Percentiles rank a stretch among this genome's conserved stretches.
Conservation (phyloP, 768 basidiomycete species). For the Russula emetica region DNA sequence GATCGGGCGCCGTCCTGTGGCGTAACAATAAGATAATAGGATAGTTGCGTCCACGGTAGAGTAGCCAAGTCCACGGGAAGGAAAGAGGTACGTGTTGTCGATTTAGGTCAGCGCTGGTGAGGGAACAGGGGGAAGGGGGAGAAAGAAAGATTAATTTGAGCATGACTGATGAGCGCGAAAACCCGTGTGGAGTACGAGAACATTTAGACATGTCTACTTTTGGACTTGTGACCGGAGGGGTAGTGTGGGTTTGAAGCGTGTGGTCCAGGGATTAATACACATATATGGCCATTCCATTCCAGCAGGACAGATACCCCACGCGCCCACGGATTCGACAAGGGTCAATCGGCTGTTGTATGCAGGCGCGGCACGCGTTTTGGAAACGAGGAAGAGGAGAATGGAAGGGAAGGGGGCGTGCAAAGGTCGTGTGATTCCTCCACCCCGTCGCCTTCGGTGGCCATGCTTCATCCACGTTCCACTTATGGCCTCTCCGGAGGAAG, state of each 20-base stretch:
- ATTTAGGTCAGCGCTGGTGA: background rate
- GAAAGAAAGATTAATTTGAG: background rate
- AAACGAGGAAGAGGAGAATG: background rate
- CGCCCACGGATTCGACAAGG: background rate
- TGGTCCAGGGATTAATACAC: background rate
- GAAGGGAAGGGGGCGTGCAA: background rate
- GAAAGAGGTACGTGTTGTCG: background rate
- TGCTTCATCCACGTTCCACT: conserved; percentile 1
- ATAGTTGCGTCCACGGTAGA: background rate
- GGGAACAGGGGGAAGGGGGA: background rate
- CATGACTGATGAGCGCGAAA: background rate
- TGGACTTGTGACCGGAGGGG: background rate
- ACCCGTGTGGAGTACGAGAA: background rate
- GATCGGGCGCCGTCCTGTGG: background rate
- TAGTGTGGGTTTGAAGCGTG: background rate
- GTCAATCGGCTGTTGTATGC: background rate
- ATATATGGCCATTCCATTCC: background rate
- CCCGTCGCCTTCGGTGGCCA: background rate
- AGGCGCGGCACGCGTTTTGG: background rate
- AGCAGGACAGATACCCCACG: background rate
- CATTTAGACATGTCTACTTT: background rate
- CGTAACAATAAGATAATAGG: background rate
- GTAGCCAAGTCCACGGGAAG: background rate
- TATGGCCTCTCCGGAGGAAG: background rate
- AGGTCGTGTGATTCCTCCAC: background rate